Base-by-base conservation (phyloP, 768 basidiomycete species). In the Kwoniella sp. region DNA sequence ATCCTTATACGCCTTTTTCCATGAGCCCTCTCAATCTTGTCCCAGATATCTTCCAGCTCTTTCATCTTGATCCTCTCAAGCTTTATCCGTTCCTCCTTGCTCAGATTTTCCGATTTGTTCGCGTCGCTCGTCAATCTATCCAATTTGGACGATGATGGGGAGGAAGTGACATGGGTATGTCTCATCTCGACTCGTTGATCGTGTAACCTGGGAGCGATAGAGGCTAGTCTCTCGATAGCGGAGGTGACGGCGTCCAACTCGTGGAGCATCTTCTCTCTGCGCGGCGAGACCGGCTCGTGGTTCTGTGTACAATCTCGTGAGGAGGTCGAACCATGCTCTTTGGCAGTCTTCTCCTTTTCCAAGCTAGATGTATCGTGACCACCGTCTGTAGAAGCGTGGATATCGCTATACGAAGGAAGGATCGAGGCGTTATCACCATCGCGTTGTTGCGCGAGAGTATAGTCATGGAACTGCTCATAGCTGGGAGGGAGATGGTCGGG, bases 181-280 rank as follows among this genome's bases (percentile, higher is more conserved):
- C 88, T 88, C 49, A 95, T 85, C 77, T 94, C 93, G n/a, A 90
- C 92, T 0, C 96, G 87, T 79, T 99, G 95, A 76, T 94, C 89
- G 63, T 89, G 86, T 46, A 97, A 80, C 77, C 95, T 93, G 0
- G 95, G 94, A 0, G 92, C 87, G 29, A 88, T 90, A 8, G 85
- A 79, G 78, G 96, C 91, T 12, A 97, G 82, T 37, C 92, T 83
- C 77, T 95, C 93, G 71, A 99, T 94, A 29, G 96, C 93, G 77
- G 85, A 85, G 0, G 90, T 86, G 49, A 98, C 87, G 12, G 85
- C 84, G 69, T 96, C 92, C 21, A 97, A 83, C 77, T 98, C 95
- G 73, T 90, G 80, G 55, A 73, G 60, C 86, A 88, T 90, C 82
- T 94, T 94, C 79, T 92, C 91, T 36, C 56, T 37, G 1, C 29